Evolutionary conservation across 495 filamentous ascomycete genomes (phyloP), one percentile per base, ranked within the genome.

Genomic region (Podospora sp.): DNA sequence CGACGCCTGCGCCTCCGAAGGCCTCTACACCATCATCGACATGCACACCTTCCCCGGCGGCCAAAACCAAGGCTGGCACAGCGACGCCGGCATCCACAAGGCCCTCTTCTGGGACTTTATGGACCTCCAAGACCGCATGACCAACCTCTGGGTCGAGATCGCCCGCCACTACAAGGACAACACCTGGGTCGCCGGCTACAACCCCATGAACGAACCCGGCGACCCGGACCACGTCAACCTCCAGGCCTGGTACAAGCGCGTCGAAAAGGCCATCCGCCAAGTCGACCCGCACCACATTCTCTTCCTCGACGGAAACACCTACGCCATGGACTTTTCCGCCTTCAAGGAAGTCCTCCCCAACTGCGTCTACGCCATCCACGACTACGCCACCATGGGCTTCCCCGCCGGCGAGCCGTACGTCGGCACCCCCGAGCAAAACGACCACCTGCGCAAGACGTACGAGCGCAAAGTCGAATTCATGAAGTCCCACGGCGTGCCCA

Each of bases 31-130:
- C 22, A 85, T 88, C 62, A 78, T 89, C 22, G 88, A 89, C 70
- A 80, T 90, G 79, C 88, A 90, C 71, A 81, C 88, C 21, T 83
- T 81, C 4, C 88, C 88, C 6, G 87, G 88, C 4, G 87, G 87
- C 4, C 88, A 90, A 69, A 89, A 89, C 67, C 82, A 79, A 27
- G 88, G 87, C 69, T 90, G 88, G 88, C 88, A 90, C 71, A 83
- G 80, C 1, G 88, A 90, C 67, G 81, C 82, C 36, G 78, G 78
- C 11, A 80, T 82, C 40, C 76, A 80, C 68, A 78, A 86, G 60
- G 86, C 87, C 2, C 77, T 82, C 9, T 90, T 90, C 75, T 90
- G 88, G 88, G 82, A 88, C 6, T 85, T 85, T 72, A 86, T 84
- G 66, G 84, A 87, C 56, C 82, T 85, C 62, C 88, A 90, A 69